Evolutionary conservation across 768 basidiomycete genomes (phyloP), one percentile per base, ranked within the genome.

Genomic region (Pisolithus tinctorius): DNA sequence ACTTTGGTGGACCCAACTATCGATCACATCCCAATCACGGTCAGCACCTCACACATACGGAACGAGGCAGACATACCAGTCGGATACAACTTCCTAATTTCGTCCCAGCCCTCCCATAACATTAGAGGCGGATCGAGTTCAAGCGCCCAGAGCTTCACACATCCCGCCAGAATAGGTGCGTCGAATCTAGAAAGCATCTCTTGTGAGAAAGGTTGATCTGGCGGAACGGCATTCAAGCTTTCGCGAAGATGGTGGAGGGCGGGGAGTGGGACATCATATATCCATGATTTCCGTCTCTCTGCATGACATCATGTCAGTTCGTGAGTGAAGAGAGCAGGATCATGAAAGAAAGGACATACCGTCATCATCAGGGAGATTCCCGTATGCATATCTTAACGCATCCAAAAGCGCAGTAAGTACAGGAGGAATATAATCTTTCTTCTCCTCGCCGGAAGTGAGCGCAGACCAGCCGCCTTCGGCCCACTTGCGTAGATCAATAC

Each of bases 281-380:
- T 89, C 94, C 94, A 97, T 4, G 85, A 73, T 71, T 86, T 92
- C 52, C 94, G 83, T 63, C 82, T 86, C 65, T 94, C 93, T 84
- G 62, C 4, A 34, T 11, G 34, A 16, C 1, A 34, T 17, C 49
- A 20, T n/a, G 47, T 50, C 34, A 16, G 11, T 38, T 59, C 23
- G 56, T 43, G 45, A 6, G 9, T 16, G 34, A 36, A 36, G 7
- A 43, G 4, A 34, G 5, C 14, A 8, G 20, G 17, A 14, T 41
- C 7, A 45, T 31, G 16, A 40, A 30, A 17, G 26, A 38, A 25
- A 46, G 9, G 17, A 68, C 80, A 62, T 51, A 88, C 88, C 84
- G 27, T 70, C 70, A 57, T 95, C 87, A 48, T 71, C 74, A 0
- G 82, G 71, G 0, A 88, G 69, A 49, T 69, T 78, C 13, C 61